These are phyloP conservation scores for Limtongia smithiae DNA, from an alignment of 805 yeast species.

Conservation along the genomic window DNA sequence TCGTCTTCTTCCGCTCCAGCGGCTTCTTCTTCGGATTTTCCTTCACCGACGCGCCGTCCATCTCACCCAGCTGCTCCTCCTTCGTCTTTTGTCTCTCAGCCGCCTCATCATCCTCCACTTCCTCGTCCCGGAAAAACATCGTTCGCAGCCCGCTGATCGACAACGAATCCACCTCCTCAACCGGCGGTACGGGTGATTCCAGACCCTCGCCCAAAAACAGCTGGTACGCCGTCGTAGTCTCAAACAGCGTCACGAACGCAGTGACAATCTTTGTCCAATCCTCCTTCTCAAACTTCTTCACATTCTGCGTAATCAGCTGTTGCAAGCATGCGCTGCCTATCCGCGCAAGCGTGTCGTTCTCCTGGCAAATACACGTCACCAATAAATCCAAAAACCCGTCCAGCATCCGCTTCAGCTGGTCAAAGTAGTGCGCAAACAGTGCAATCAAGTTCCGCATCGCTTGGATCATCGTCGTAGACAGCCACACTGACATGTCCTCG, in stretches of 20 bases:
- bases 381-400: constrained; percentile 75
- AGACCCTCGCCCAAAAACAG: constrained; percentile 50
- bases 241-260: constrained; percentile 68
- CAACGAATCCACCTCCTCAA: constrained; percentile 7
- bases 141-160: constrained; percentile 24
- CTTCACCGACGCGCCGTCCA: background rate
- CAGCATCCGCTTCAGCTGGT: constrained; percentile 65
- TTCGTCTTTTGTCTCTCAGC: constrained; percentile 15
- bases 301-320: constrained; percentile 73
- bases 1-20: too few relatives aligned
- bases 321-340: constrained; percentile 89
- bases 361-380: constrained; percentile 89
- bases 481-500: constrained; percentile 92
- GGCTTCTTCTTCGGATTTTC: background rate
- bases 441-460: constrained; percentile 86
- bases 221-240: constrained; percentile 80
- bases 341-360: constrained; percentile 92
- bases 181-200: constrained; percentile 42
- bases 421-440: constrained; percentile 78
- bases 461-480: constrained; percentile 92
- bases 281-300: constrained; percentile 52
- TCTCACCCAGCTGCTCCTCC: background rate
- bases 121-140: constrained; percentile 2
- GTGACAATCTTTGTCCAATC: constrained; percentile 75
- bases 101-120: constrained; percentile 16